Conservation (phyloP, 129 eudicot genomes). For the Escallonia herrerae region DNA sequence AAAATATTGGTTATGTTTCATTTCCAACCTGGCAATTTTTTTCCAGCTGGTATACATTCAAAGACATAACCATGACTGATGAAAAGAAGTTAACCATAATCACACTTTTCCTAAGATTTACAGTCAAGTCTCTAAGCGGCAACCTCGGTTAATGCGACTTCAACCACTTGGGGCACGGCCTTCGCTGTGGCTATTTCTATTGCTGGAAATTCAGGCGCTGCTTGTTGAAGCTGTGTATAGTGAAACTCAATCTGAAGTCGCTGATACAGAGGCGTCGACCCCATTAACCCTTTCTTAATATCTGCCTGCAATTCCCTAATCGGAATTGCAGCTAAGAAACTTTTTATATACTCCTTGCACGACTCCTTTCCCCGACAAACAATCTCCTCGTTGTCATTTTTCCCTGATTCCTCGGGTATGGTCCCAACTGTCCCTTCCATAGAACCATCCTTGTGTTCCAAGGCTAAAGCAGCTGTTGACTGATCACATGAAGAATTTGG, state of each 20-base stretch:
- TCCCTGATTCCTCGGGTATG: slow-evolving; percentile 9
- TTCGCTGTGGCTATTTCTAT: background rate
- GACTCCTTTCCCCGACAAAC: slow-evolving; percentile 37
- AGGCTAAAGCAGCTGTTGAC: background rate
- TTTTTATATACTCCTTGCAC: slow-evolving; percentile 41
- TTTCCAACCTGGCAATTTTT: too few relatives aligned
- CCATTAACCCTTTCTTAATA: slow-evolving; percentile 40
- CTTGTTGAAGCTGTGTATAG: slow-evolving; percentile 25
- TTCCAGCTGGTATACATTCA: too few relatives aligned
- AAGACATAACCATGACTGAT: background rate
- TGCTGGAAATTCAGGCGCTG: background rate
- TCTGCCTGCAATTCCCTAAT: slow-evolving; percentile 43
- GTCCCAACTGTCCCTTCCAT: slow-evolving; percentile 10
- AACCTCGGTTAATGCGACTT: slow-evolving; percentile 7
- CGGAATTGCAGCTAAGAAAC: slow-evolving; percentile 50
- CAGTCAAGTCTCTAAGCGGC: slow-evolving; percentile 5
- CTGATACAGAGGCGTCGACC: slow-evolving; percentile 36
- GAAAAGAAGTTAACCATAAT: slow-evolving; percentile 7
- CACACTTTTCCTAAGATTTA: slow-evolving; percentile 3
- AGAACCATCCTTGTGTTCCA: slow-evolving; percentile 2
- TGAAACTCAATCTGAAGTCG: slow-evolving; percentile 51
- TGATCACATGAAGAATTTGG: background rate
- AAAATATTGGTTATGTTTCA: too few relatives aligned
- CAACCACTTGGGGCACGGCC: background rate
- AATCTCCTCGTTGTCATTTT: slow-evolving; percentile 2